Evolutionary conservation across 345 rosid genomes (phyloP).

Genomic region (Rubroshorea leprosula): DNA sequence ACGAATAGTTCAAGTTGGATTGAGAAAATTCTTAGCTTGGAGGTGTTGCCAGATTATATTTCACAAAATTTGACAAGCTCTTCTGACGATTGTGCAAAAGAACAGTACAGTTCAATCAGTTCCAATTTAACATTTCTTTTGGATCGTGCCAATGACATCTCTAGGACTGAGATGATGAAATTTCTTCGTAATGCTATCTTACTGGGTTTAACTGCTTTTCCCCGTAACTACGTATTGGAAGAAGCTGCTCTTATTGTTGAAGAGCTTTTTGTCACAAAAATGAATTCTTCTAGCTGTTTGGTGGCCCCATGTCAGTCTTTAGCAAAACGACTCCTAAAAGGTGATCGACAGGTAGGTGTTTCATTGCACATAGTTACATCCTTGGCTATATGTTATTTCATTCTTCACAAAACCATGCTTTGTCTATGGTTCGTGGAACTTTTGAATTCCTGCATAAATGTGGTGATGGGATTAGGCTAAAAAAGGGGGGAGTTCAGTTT

Average conservation of each 20-base stretch:
- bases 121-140: constrained; percentile 42
- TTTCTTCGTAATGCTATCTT: constrained; percentile 80
- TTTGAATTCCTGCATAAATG: no score
- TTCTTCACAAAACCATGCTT: neutral
- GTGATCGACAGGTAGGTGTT: constrained; percentile 75
- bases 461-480: no score
- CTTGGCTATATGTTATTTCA: neutral
- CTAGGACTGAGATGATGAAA: constrained; percentile 57
- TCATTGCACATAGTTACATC: constrained; percentile 9
- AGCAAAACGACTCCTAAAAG: constrained; percentile 85
- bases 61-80: constrained; percentile 45
- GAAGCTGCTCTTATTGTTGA: constrained; percentile 89
- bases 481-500: no score
- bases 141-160: constrained; percentile 37
- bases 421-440: neutral
- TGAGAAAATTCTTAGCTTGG: constrained; percentile 59
- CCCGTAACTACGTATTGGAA: constrained; percentile 69
- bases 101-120: constrained; percentile 27
- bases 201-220: constrained; percentile 71
- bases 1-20: constrained; percentile 80
- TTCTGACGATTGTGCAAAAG: constrained; percentile 25
- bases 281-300: constrained; percentile 46
- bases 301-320: constrained; percentile 69
- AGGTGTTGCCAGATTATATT: constrained; percentile 53
- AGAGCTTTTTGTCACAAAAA: constrained; percentile 57